Conservation (phyloP, 305 asterid species). For the Solanum hybrid region DNA sequence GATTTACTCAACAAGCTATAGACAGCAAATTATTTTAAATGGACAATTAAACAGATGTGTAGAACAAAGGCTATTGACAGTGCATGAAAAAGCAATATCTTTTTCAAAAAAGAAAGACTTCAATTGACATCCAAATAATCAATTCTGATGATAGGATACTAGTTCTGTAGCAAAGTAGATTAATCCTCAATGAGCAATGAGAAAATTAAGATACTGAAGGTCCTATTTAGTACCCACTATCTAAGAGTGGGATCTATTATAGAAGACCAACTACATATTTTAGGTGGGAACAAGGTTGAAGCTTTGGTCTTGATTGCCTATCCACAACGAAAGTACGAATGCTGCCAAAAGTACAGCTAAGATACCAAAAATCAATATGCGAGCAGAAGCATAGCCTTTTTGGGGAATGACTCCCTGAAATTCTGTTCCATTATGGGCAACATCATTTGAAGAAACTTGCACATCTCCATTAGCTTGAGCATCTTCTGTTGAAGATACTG, state of each 20-base stretch:
- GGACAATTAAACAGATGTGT: neutral
- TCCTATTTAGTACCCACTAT: neutral
- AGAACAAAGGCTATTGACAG: neutral
- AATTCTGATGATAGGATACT: neutral
- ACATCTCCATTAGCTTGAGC: constrained; percentile 21
- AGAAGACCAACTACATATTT: neutral
- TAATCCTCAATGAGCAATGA: neutral
- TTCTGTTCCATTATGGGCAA: constrained; percentile 12
- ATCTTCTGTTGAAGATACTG: constrained; percentile 66
- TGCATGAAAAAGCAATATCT: neutral
- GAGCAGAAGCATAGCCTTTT: constrained; percentile 2
- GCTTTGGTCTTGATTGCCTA: constrained; percentile 27
- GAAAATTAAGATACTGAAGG: neutral
- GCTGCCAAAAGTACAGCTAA: constrained; percentile 31
- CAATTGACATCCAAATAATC: neutral
- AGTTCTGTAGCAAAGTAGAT: neutral
- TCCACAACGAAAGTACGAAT: constrained; percentile 26
- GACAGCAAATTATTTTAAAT: neutral
- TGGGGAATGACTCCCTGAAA: neutral
- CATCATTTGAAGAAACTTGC: constrained; percentile 15
- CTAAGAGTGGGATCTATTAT: neutral
- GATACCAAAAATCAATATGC: constrained; percentile 20
- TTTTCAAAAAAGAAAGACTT: neutral
- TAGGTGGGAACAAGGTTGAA: constrained; percentile 62
- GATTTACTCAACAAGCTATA: neutral